A percentile compares a stretch with the other conserved stretches of the same genome.
These are phyloP conservation scores for Phytophthora sojae DNA, from an alignment of 352 stramenopile species.

Conservation along the genomic window DNA sequence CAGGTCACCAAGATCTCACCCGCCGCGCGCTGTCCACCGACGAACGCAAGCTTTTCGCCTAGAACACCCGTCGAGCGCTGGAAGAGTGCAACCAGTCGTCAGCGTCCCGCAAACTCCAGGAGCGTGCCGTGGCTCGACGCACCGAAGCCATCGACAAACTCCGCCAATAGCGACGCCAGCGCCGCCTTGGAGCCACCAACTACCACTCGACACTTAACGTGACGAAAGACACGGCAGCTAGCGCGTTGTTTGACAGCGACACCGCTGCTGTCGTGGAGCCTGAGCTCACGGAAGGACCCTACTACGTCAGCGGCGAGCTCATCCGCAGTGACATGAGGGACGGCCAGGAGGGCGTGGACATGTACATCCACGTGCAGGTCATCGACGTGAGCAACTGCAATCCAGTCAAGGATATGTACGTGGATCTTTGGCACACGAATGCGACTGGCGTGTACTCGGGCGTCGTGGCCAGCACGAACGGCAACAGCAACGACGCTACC, in stretches of 20 bases:
- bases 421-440: conserved; percentile 42
- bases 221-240: conserved; percentile 18
- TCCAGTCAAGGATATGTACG: conserved; percentile 29
- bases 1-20: not conserved
- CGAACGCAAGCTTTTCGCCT: not conserved
- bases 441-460: conserved; percentile 37
- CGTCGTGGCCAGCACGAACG: conserved; percentile 32
- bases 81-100: not conserved
- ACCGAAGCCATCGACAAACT: not conserved
- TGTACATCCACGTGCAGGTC: conserved; percentile 38
- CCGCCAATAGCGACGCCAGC: not conserved
- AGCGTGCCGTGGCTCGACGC: not conserved
- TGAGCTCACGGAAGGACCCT: conserved; percentile 36
- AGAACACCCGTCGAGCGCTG: not conserved
- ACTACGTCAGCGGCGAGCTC: conserved; percentile 35
- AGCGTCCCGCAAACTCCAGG: not conserved
- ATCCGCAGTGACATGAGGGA: conserved; percentile 34
- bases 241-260: conserved; percentile 18
- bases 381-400: conserved; percentile 34
- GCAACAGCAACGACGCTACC: conserved; percentile 17
- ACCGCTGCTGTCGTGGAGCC: conserved; percentile 21
- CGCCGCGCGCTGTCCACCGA: not conserved
- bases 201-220: conserved; percentile 20
- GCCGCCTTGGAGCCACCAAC: conserved; percentile 5
- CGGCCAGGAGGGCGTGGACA: conserved; percentile 20